Conservation (phyloP, 2,329 filamentous ascomycete genomes). For the Ophiostoma sp. region DNA sequence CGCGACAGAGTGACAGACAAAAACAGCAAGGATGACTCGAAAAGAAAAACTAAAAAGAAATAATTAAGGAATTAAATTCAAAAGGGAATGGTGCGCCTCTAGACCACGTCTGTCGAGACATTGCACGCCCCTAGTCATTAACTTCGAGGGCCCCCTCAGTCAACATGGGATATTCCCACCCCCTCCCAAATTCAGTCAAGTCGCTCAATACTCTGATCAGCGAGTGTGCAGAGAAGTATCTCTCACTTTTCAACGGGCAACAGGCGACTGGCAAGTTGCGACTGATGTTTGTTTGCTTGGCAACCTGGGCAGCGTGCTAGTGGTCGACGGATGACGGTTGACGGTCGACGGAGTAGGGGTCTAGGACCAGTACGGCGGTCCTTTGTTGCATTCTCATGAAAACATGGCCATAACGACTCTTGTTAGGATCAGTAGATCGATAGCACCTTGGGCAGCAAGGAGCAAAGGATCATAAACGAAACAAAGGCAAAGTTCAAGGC, state of each 20-base stretch:
- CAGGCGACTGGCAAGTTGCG: neutral
- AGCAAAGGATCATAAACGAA: neutral
- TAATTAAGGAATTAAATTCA: neutral
- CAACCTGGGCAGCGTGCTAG: constrained; percentile 8
- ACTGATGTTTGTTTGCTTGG: constrained; percentile 4
- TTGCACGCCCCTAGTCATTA: neutral
- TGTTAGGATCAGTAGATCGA: neutral
- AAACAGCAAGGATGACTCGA: neutral
- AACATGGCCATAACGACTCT: constrained; percentile 14
- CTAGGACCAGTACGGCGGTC: constrained; percentile 17
- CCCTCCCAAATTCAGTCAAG: neutral
- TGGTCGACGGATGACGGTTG: neutral
- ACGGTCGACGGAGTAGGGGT: constrained; percentile 11
- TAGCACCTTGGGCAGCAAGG: neutral
- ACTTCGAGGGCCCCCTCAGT: neutral
- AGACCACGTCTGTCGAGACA: constrained; percentile 13
- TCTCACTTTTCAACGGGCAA: neutral
- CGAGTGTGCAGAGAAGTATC: neutral
- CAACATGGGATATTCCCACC: neutral
- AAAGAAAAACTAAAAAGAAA: constrained; percentile 1
- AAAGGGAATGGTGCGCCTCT: constrained; percentile 10
- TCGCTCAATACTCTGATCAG: neutral
- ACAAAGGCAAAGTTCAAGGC: neutral
- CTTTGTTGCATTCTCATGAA: constrained; percentile 17
- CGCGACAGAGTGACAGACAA: neutral